Evolutionary conservation across 441 rosid genomes (phyloP).

Genomic region (Gossypium armourianum): DNA sequence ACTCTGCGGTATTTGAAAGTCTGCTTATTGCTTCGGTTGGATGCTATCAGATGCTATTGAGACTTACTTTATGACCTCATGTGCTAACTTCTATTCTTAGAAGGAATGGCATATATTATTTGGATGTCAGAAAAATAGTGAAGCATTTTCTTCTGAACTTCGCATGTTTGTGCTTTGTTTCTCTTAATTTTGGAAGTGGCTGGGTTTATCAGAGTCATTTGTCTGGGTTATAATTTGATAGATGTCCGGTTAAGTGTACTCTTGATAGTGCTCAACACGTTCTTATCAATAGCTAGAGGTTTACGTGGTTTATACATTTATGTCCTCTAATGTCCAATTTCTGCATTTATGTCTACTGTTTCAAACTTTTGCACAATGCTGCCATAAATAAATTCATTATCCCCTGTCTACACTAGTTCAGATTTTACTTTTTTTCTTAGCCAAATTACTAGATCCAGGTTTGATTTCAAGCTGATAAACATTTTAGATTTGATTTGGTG

Average conservation of each 20-base stretch:
- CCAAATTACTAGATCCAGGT: not conserved
- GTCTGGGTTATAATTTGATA: not conserved
- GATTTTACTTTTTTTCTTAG: not conserved
- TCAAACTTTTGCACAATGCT: not conserved
- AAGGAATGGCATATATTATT: not conserved
- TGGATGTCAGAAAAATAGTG: not conserved
- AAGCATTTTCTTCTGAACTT: not conserved
- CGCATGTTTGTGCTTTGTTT: not conserved
- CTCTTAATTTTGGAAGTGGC: not conserved
- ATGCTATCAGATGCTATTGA: not conserved
- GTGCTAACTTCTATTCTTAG: not conserved
- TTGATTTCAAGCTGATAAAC: not conserved
- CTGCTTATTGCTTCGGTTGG: not conserved
- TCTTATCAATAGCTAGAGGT: not conserved
- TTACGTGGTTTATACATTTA: not conserved
- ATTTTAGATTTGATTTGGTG: not conserved
- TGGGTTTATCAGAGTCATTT: not conserved
- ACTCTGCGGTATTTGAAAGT: not conserved
- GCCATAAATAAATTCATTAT: not conserved
- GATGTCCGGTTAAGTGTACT: not conserved
- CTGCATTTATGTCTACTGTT: not conserved
- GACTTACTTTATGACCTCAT: constrained; percentile 2
- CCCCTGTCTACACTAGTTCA: not conserved
- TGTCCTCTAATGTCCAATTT: constrained; percentile 6
- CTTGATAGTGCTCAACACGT: not conserved